These are phyloP conservation scores for Auricularia auricula-judae DNA, from an alignment of 768 basidiomycete genomes.

Conservation along the genomic window DNA sequence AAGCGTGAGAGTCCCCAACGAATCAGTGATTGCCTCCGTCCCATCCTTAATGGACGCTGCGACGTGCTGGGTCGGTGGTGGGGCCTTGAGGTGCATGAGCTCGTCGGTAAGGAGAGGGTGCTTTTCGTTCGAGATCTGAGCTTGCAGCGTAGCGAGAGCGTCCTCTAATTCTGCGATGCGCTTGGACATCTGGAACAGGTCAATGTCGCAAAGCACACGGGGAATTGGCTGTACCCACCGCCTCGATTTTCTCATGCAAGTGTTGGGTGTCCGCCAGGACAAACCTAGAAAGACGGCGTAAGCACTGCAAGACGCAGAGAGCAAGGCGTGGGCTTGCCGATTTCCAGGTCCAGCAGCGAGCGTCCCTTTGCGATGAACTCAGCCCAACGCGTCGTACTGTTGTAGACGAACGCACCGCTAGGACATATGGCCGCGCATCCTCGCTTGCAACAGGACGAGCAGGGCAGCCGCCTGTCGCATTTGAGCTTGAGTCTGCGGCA, in stretches of 20 bases:
- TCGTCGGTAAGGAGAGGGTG: conserved; percentile 67
- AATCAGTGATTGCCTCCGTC: background rate
- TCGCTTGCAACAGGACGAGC: too few species aligned
- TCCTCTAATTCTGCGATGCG: conserved; percentile 49
- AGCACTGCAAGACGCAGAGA: too few species aligned
- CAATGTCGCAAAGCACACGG: background rate
- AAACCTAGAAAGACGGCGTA: background rate
- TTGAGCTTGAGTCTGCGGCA: too few species aligned
- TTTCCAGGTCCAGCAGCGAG: too few species aligned
- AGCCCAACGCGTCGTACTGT: too few species aligned
- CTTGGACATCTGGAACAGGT: background rate
- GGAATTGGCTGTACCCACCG: background rate
- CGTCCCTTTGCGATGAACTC: too few species aligned
- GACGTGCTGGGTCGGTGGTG: background rate
- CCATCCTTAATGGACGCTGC: background rate
- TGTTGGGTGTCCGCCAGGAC: background rate
- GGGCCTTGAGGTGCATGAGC: conserved; percentile 63
- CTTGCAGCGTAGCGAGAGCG: conserved; percentile 48
- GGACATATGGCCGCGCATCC: too few species aligned
- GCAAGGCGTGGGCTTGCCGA: too few species aligned
- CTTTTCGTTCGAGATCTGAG: conserved; percentile 37
- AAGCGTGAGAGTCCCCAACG: background rate
- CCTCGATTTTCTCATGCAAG: background rate
- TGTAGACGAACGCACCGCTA: too few species aligned
- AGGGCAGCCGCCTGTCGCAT: too few species aligned